These are phyloP conservation scores for Metarhizium album DNA, from an alignment of 2,329 filamentous ascomycete species.

Conservation along the genomic window DNA sequence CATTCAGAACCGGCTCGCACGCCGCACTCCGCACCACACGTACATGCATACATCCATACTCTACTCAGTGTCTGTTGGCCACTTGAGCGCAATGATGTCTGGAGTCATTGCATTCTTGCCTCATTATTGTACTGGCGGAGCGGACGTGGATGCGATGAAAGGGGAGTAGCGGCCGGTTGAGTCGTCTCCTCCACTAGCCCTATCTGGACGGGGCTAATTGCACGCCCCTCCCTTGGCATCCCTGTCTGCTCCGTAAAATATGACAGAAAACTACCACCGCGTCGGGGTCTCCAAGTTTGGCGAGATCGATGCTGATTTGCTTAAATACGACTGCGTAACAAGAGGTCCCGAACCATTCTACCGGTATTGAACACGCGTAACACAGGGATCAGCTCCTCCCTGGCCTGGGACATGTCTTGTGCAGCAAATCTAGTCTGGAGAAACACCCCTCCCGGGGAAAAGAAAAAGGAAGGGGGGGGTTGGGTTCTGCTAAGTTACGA, in stretches of 20 bases:
- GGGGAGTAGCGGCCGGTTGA: not conserved
- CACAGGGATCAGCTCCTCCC: not conserved
- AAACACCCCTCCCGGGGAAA: not conserved
- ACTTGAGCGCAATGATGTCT: not conserved
- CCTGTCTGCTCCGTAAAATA: not conserved
- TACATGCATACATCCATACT: no score
- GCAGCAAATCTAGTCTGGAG: not conserved
- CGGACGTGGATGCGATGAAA: not conserved
- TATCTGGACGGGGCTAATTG: not conserved
- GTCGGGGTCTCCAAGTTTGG: not conserved
- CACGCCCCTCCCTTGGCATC: not conserved
- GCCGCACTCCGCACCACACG: no score
- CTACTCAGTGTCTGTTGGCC: no score
- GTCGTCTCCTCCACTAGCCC: not conserved
- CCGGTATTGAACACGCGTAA: slow-evolving; percentile 6
- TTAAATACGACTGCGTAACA: slow-evolving; percentile 3
- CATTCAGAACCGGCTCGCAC: no score
- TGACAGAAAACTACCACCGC: not conserved
- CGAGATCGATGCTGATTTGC: slow-evolving; percentile 5
- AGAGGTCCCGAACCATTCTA: slow-evolving; percentile 8
- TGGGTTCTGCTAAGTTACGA: no score
- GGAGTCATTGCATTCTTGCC: not conserved
- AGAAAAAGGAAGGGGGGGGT: not conserved
- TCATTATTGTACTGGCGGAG: not conserved
- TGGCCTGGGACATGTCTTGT: not conserved